Evolutionary conservation across 805 yeast species (phyloP).

Genomic region (Candida tallmaniae): DNA sequence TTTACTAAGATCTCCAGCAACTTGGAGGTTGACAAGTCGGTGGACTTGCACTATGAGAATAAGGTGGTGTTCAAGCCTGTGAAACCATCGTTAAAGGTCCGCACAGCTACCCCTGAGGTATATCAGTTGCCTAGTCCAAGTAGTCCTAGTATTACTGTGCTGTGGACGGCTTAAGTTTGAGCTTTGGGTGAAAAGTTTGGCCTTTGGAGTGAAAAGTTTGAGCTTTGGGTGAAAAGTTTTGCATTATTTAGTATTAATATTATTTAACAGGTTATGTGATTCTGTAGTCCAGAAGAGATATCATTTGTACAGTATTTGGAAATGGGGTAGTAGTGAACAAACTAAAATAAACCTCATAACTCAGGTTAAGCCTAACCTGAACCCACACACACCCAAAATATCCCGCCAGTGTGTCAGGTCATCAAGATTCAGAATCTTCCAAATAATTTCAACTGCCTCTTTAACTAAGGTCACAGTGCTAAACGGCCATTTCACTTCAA

Average conservation of each 20-base stretch:
- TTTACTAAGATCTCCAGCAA: constrained; percentile 4
- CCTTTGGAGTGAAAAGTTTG: no score
- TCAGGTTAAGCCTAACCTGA: constrained; percentile 18
- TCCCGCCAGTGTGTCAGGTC: constrained; percentile 22
- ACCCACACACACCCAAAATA: constrained; percentile 16
- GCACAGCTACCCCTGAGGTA: constrained; percentile 2
- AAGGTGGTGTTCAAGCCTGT: constrained; percentile 1
- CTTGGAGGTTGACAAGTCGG: constrained; percentile 4
- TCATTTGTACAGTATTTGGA: no score
- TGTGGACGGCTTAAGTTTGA: neutral
- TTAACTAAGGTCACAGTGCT: constrained; percentile 16
- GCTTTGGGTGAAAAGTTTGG: no score
- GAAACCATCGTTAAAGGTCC: constrained; percentile 7
- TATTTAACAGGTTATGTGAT: no score
- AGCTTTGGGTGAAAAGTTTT: no score
- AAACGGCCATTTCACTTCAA: constrained; percentile 23
- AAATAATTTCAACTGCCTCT: constrained; percentile 20
- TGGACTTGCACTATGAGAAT: constrained; percentile 10
- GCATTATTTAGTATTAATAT: no score
- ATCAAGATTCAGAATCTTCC: constrained; percentile 22
- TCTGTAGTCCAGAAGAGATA: no score
- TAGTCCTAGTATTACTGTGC: constrained; percentile 10
- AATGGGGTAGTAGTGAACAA: no score
- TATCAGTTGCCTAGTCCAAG: constrained; percentile 8
- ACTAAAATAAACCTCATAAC: neutral